Evolutionary conservation across 1,284 basidiomycete genomes (phyloP).

Genomic region (Ustilago trichophora): DNA sequence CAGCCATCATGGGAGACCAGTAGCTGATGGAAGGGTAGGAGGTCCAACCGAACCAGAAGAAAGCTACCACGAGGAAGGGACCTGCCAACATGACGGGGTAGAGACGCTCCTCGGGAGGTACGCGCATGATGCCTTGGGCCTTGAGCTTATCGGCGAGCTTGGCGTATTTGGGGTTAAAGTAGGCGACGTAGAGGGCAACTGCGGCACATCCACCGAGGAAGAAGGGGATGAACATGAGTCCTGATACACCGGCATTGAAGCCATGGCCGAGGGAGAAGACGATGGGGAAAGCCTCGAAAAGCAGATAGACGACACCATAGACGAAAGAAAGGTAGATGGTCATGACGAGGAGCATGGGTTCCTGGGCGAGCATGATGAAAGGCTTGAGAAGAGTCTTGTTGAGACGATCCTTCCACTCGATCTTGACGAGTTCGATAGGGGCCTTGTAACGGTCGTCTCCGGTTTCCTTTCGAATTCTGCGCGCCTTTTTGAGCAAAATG

Average conservation of each 20-base stretch:
- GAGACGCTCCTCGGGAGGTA: constrained; percentile 62
- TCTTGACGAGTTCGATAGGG: constrained; percentile 53
- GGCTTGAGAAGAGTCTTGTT: constrained; percentile 74
- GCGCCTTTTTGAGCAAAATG: constrained; percentile 72
- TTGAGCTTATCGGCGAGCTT: constrained; percentile 41
- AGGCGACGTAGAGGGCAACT: constrained; percentile 42
- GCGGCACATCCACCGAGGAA: constrained; percentile 58
- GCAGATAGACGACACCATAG: constrained; percentile 68
- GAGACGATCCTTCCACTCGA: constrained; percentile 68
- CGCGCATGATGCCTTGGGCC: constrained; percentile 46
- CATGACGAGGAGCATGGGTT: constrained; percentile 79
- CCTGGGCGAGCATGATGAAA: constrained; percentile 71
- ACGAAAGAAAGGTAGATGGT: constrained; percentile 82
- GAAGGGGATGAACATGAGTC: constrained; percentile 65
- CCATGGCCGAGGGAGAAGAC: constrained; percentile 62
- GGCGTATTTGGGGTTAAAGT: constrained; percentile 57
- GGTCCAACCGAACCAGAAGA: constrained; percentile 67
- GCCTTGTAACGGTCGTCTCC: constrained; percentile 73
- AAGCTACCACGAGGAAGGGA: constrained; percentile 65
- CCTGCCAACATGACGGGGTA: constrained; percentile 61
- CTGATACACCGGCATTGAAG: constrained; percentile 58
- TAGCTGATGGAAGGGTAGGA: constrained; percentile 63
- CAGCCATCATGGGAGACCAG: constrained; percentile 70
- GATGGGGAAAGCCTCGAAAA: constrained; percentile 65
- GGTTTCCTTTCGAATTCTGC: constrained; percentile 72